phyloP scores from a whole-genome alignment of 495 filamentous ascomycete species.

The Aspergillus diversus region DNA sequence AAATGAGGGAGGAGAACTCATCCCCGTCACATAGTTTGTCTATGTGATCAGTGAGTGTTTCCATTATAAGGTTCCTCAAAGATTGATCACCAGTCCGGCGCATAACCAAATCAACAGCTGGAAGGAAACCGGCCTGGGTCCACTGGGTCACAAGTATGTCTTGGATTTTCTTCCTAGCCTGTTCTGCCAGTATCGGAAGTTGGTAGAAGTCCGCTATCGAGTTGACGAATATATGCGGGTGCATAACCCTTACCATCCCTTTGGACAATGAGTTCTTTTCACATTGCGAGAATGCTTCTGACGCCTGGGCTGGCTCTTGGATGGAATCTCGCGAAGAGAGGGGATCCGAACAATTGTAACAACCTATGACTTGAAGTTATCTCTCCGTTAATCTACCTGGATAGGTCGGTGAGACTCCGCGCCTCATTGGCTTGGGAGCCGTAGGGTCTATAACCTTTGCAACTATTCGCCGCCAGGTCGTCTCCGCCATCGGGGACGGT shows the following conservation, averaged over 20 bases:
- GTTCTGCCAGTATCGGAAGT: neutral
- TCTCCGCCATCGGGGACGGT: neutral
- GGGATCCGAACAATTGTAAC: too few relatives aligned
- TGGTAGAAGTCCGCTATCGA: slow-evolving; percentile 14
- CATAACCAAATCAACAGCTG: neutral
- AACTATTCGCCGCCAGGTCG: neutral
- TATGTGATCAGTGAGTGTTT: neutral
- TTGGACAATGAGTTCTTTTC: neutral
- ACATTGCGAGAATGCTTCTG: too few relatives aligned
- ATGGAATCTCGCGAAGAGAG: too few relatives aligned
- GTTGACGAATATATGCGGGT: slow-evolving; percentile 2
- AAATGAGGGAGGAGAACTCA: neutral
- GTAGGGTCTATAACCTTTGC: too few relatives aligned
- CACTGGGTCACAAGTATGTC: neutral
- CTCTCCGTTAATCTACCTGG: too few relatives aligned
- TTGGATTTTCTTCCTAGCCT: neutral
- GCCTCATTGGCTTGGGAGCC: too few relatives aligned
- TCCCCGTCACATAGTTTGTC: neutral
- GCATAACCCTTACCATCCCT: neutral
- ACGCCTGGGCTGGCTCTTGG: too few relatives aligned
- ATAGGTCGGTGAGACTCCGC: too few relatives aligned
- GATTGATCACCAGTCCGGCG: neutral
- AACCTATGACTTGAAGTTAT: too few relatives aligned
- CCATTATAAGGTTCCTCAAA: neutral
- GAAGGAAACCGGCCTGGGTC: neutral